Evolutionary conservation across 208 protist species (phyloP).

Genomic region (Kentomonas sorsogonicus): DNA sequence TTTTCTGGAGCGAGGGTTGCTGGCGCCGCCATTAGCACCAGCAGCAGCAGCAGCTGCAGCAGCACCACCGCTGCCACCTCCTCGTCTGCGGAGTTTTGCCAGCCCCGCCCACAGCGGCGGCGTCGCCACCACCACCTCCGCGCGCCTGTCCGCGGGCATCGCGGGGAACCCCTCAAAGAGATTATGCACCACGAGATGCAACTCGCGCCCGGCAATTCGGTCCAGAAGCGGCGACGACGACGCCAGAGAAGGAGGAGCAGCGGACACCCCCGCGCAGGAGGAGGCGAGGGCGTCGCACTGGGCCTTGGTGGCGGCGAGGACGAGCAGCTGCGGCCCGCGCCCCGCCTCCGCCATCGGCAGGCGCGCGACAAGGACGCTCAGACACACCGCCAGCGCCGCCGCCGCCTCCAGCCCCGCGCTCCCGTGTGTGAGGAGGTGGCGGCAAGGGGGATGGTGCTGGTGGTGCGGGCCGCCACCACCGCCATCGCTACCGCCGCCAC

Average conservation of each 20-base stretch:
- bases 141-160: slow-evolving; percentile 43
- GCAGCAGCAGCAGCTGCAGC: no score
- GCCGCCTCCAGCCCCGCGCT: slow-evolving; percentile 64
- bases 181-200: slow-evolving; percentile 80
- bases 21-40: no score
- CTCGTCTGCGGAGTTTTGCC: slow-evolving; percentile 14
- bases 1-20: no score
- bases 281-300: slow-evolving; percentile 61
- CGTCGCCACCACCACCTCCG: slow-evolving; percentile 75
- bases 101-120: slow-evolving; percentile 63
- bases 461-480: no score
- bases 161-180: slow-evolving; percentile 66
- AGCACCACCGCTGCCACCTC: no score
- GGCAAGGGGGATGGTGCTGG: no score
- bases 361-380: slow-evolving; percentile 52
- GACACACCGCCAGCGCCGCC: slow-evolving; percentile 42
- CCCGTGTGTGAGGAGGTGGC: slow-evolving; percentile 17
- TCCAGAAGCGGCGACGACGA: no score
- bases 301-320: slow-evolving; percentile 68
- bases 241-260: no score
- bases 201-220: slow-evolving; percentile 33
- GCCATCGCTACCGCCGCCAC: not conserved
- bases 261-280: no score
- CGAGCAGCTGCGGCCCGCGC: slow-evolving; percentile 57
- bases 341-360: slow-evolving; percentile 53